A percentile compares a stretch with the other conserved stretches of the same genome.
These are phyloP conservation scores for Plasmodium yoelii DNA, from an alignment of 169 alveolate genomes.

Conservation along the genomic window DNA sequence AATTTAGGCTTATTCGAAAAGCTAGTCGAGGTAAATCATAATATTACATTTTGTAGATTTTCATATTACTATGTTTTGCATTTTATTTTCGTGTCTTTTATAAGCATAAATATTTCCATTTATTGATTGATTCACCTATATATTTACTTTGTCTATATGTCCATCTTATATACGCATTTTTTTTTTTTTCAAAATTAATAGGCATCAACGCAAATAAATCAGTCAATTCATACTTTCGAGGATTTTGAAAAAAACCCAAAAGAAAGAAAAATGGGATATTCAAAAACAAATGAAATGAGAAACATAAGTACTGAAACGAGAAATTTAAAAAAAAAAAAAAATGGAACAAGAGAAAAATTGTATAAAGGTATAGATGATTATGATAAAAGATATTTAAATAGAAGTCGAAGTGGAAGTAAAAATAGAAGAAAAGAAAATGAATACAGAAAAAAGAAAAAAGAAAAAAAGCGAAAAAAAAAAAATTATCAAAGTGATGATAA, in stretches of 20 bases:
- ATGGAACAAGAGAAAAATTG: constrained; percentile 8
- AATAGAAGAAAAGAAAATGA: constrained; percentile 27
- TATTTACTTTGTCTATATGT: neutral
- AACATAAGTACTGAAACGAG: neutral
- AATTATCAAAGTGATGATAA: constrained; percentile 28
- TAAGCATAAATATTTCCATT: neutral
- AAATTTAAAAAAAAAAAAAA: constrained; percentile 9
- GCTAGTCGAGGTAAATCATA: constrained; percentile 49
- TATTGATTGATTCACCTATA: neutral
- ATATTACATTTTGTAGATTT: neutral
- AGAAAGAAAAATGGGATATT: neutral
- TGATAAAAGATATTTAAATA: constrained; percentile 13
- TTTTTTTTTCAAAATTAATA: neutral
- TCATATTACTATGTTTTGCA: neutral
- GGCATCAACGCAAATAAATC: constrained; percentile 58
- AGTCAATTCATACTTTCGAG: constrained; percentile 35
- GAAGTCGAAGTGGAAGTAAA: constrained; percentile 43
- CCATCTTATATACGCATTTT: neutral
- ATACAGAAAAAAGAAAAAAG: constrained; percentile 31
- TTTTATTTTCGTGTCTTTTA: neutral
- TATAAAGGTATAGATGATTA: constrained; percentile 42
- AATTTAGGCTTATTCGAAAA: constrained; percentile 48
- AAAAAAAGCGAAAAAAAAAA: constrained; percentile 14
- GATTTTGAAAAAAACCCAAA: constrained; percentile 31
- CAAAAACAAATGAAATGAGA: constrained; percentile 1